Evolutionary conservation across 2,329 filamentous ascomycete species (phyloP), one percentile per base, ranked within the genome.

Genomic region (Trichoderma sp.): DNA sequence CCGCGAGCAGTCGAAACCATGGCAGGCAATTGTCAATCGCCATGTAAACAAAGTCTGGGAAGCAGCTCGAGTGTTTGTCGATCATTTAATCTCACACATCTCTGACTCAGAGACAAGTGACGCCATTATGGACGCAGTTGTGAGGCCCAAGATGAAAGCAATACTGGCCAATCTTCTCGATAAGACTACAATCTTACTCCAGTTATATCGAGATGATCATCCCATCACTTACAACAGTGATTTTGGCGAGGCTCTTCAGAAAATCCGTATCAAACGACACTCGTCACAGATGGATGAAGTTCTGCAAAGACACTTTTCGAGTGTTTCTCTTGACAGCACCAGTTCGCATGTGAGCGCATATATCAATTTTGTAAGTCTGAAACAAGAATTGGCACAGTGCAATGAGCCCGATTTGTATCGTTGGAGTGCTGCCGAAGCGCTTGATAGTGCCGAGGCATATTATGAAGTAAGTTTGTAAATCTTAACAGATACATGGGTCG

Each of bases 151-250:
- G 7, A 70, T 79, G 0, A 72, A 76, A 12, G 34, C 6, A 4
- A 64, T 78, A 3, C 73, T 73, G 11, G 50, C 73, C 4, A 74
- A 73, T 4, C 78, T 86, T 1, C 77, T 82, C 7, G 71, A 74
- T 0, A 87, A 87, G 74, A 78, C 84, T 1, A 67, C 71, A 0
- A 82, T 86, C 65, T 75, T 91, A 2, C 76, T 90, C 0, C 75
- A 78, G 4, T 6, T 82, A 86, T 77, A 84, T 81, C 73, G 76
- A 6, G 47, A 78, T 9, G 75, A 81, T 0, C 84, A 88, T 74
- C 86, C 85, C 0, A 86, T 88, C 43, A 90, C 86, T 0, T 89
- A 89, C 73, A 87, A 88, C 53, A 78, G 84, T 17, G 78, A 85
- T 43, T 86, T 85, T 30, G 80, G 80, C 0, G 77, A 85, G 15